Conservation (phyloP, 2,329 filamentous ascomycete species). For the Teratosphaeria pseudoeucalypti region DNA sequence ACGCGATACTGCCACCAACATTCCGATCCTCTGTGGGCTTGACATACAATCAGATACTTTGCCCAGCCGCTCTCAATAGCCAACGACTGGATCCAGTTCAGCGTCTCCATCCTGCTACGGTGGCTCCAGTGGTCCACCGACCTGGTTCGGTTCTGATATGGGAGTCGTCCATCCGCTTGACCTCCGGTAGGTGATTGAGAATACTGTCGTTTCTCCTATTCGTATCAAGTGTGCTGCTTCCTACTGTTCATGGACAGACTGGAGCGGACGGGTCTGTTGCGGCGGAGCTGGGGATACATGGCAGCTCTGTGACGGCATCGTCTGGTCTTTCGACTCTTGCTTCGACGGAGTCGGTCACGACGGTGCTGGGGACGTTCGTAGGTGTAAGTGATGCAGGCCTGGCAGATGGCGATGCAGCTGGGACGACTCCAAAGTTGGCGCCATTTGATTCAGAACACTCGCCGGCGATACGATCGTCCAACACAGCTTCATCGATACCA, state of each 20-base stretch:
- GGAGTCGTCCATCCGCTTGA: not conserved
- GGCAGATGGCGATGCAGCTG: not conserved
- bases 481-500: not conserved
- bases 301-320: not conserved
- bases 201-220: not conserved
- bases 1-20: not conserved
- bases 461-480: not conserved
- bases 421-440: not conserved
- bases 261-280: not conserved
- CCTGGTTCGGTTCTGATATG: not conserved
- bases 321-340: not conserved
- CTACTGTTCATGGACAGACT: not conserved
- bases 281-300: not conserved
- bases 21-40: not conserved
- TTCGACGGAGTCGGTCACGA: not conserved
- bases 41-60: not conserved
- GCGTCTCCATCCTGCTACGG: not conserved
- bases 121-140: not conserved
- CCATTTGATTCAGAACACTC: not conserved
- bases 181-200: not conserved
- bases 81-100: not conserved
- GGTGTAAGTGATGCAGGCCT: not conserved
- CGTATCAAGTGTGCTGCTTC: not conserved
- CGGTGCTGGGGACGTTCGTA: not conserved
- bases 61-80: not conserved